Base-by-base conservation (phyloP, 2,329 filamentous ascomycete species). In the Fusarium sp. region DNA sequence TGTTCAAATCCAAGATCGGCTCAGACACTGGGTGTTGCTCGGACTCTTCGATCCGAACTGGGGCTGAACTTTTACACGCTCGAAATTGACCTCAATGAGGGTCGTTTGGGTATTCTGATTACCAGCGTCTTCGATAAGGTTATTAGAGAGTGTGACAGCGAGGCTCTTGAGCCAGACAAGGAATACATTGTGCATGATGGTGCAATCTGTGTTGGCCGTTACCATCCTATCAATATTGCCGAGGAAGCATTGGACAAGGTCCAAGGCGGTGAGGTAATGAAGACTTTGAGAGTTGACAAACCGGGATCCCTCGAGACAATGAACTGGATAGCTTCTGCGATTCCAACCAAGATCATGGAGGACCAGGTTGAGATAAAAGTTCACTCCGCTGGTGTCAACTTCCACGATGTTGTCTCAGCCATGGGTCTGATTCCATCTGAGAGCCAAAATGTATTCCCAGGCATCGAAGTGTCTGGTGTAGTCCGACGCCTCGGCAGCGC, bases 381-480 rank as follows among this genome's bases (percentile, higher is more conserved):
- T 22, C 42, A 36, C 7, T 61, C 52, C 9, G 13, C 67, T 14
- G 67, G 67, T 4, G 52, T 70, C 41, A 70, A 70, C 20, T 70
- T 68, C 20, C 63, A 65, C 2, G 67, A 68, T 12, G 45, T 70
- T 20, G 63, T 70, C 20, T 51, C 48, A 15, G 38, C 47, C 1
- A 70, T 70, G 63, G 67, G 57, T 7, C 36, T 70, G 5, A 59
- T 70, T 9, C 56, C 67, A 8, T 63, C 63, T 9, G 7, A 57
- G 1, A 26, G 24, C 5, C 39, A n/a, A 2, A 11, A 55, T 22
- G 20, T 57, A 1, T 51, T 31, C 3, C 35, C 62, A 3, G 67
- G 67, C 0, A 13, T 70, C 2, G 67, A 70, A 55, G 41, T 70
- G 0, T 63, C 57, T 2, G 63, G 67, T 6, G 26, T 14, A 36